Evolutionary conservation across 768 basidiomycete species (phyloP).

Genomic region (Coprinellus micaceus): DNA sequence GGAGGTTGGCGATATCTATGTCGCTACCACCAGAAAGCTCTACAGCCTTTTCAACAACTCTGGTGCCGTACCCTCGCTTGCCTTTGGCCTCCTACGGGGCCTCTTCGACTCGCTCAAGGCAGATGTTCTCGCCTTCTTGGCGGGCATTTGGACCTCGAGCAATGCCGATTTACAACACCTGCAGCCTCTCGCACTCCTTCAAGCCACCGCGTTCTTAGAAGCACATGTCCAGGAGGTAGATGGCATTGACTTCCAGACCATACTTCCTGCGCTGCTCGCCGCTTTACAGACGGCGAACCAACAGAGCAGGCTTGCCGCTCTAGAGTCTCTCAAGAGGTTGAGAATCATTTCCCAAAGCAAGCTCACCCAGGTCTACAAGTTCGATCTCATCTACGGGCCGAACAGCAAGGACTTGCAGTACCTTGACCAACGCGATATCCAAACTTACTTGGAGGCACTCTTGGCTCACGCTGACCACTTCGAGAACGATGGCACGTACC

Average conservation of each 20-base stretch:
- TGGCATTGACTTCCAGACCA: conserved; percentile 73
- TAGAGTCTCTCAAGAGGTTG: conserved; percentile 54
- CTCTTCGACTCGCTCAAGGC: conserved; percentile 69
- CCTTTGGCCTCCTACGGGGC: conserved; percentile 53
- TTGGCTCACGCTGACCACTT: conserved; percentile 52
- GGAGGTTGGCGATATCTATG: conserved; percentile 39
- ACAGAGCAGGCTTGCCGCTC: conserved; percentile 45
- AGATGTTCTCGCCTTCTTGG: conserved; percentile 76
- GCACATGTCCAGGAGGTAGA: conserved; percentile 56
- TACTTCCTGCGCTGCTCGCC: conserved; percentile 67
- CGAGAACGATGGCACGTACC: conserved; percentile 53
- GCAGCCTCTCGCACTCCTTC: conserved; percentile 59
- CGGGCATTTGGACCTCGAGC: conserved; percentile 54
- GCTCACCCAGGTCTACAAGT: conserved; percentile 59
- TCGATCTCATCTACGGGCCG: conserved; percentile 70
- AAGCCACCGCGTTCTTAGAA: conserved; percentile 76
- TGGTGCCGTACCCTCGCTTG: conserved; percentile 43
- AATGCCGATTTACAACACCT: conserved; percentile 27
- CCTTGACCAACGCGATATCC: conserved; percentile 60
- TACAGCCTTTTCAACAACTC: conserved; percentile 67
- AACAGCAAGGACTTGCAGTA: conserved; percentile 60
- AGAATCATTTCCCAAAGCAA: conserved; percentile 37
- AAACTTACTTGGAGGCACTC: conserved; percentile 53
- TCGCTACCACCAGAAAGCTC: conserved; percentile 56
- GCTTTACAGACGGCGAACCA: conserved; percentile 46